These are phyloP conservation scores for Solanum microdontum DNA, from an alignment of 257 asterid genomes.

Conservation along the genomic window DNA sequence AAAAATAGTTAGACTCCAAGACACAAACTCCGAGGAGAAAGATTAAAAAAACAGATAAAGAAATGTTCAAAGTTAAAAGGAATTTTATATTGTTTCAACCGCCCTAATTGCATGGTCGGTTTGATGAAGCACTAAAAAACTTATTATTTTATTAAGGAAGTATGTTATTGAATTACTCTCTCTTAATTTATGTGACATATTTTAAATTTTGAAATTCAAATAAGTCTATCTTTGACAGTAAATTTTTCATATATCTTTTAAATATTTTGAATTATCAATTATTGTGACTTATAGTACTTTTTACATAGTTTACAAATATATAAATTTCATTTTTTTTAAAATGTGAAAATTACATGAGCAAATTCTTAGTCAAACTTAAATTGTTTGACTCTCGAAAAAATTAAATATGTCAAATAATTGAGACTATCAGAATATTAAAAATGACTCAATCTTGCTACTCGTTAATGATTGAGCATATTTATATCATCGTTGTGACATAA, in stretches of 20 bases:
- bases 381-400: too few relatives aligned
- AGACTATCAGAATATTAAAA: accelerated
- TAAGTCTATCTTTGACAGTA: accelerated
- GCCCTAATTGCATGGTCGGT: neutral
- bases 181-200: too few relatives aligned
- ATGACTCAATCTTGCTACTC: neutral
- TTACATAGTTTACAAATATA: too few relatives aligned
- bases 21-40: accelerated
- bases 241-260: too few relatives aligned
- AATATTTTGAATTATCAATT: too few relatives aligned
- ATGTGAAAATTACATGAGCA: accelerated
- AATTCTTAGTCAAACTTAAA: too few relatives aligned
- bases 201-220: too few relatives aligned
- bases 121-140: neutral
- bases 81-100: neutral
- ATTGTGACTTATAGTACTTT: too few relatives aligned
- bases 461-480: neutral
- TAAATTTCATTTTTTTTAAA: accelerated
- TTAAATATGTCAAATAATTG: accelerated
- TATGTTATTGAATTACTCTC: too few relatives aligned
- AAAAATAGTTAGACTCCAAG: too few relatives aligned
- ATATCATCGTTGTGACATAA: neutral
- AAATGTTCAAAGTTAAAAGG: neutral
- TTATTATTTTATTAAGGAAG: neutral
- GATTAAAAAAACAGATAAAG: too few relatives aligned